Percentiles rank a stretch among this genome's conserved stretches.
phyloP scores from a whole-genome alignment of 208 protist genomes.

The Leishmania lainsoni region DNA sequence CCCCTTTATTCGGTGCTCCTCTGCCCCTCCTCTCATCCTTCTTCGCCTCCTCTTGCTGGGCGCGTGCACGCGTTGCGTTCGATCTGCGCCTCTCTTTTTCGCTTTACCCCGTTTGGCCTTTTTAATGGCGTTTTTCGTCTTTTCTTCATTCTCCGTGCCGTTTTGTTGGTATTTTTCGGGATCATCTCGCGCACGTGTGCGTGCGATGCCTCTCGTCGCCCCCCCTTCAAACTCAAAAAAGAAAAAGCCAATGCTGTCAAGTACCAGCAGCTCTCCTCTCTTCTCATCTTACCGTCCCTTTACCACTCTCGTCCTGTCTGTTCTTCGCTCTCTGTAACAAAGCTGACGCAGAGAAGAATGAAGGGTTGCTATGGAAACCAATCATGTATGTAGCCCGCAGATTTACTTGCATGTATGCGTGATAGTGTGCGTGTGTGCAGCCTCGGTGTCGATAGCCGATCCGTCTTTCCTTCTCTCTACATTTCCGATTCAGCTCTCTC shows the following conservation, averaged over 20 bases:
- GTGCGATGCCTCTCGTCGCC: background rate
- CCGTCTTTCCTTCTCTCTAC: background rate
- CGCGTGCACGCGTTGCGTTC: background rate
- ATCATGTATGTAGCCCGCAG: background rate
- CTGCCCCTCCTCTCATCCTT: background rate
- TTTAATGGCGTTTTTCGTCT: background rate
- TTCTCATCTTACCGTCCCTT: background rate
- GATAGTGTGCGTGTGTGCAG: background rate
- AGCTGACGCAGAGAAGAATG: background rate
- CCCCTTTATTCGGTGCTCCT: background rate
- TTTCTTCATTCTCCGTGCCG: background rate
- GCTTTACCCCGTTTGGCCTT: background rate
- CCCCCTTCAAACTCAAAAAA: background rate
- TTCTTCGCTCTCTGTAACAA: slow-evolving; percentile 6
- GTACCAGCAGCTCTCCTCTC: background rate
- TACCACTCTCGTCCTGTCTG: slow-evolving; percentile 1
- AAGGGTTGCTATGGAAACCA: background rate
- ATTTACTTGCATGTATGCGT: background rate
- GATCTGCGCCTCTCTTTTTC: background rate
- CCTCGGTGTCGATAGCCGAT: background rate
- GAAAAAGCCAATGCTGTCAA: background rate
- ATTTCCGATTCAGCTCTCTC: background rate
- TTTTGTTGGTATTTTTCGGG: background rate
- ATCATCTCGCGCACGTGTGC: background rate
- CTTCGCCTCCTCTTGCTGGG: background rate